A percentile compares a stretch with the other conserved stretches of the same genome.
Conservation (phyloP, 768 basidiomycete species). For the Leccinum disarticulatum region DNA sequence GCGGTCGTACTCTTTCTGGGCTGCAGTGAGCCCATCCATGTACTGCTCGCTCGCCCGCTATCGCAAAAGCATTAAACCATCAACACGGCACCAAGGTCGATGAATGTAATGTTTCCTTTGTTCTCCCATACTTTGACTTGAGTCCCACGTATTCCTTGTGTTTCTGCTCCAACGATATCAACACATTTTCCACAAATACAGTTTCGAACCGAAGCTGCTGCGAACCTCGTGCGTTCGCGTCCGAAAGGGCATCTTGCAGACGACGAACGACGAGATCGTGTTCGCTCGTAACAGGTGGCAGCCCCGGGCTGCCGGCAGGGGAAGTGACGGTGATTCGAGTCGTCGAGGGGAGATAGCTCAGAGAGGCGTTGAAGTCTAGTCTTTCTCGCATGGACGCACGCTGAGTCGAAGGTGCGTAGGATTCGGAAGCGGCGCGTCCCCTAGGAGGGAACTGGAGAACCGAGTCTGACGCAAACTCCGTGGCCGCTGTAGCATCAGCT, state of each 20-base stretch:
- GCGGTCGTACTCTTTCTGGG: slow-evolving; percentile 91
- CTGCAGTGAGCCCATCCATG: slow-evolving; percentile 88
- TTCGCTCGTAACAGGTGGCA: slow-evolving; percentile 32
- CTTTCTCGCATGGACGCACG: slow-evolving; percentile 18
- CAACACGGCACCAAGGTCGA: neutral
- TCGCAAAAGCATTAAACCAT: slow-evolving; percentile 2
- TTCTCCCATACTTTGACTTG: slow-evolving; percentile 77
- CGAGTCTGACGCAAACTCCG: slow-evolving; percentile 16
- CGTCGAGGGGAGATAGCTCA: slow-evolving; percentile 16
- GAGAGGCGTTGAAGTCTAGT: slow-evolving; percentile 27
- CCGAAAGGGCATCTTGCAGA: slow-evolving; percentile 60
- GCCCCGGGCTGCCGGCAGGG: slow-evolving; percentile 33
- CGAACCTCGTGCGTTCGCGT: slow-evolving; percentile 58
- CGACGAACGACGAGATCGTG: slow-evolving; percentile 48
- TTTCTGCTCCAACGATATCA: slow-evolving; percentile 63
- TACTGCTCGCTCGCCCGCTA: slow-evolving; percentile 92
- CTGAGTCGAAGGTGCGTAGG: slow-evolving; percentile 19
- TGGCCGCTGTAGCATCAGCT: slow-evolving; percentile 6
- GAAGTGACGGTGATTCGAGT: slow-evolving; percentile 48
- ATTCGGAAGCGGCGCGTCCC: slow-evolving; percentile 35
- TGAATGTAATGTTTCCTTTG: slow-evolving; percentile 63
- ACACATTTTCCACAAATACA: slow-evolving; percentile 67
- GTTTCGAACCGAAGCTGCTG: slow-evolving; percentile 70
- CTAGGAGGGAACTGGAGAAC: slow-evolving; percentile 14
- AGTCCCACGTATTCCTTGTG: slow-evolving; percentile 61